Evolutionary conservation across 2,329 filamentous ascomycete species (phyloP), one percentile per base, ranked within the genome.

Genomic region (Sporothrix protearum): DNA sequence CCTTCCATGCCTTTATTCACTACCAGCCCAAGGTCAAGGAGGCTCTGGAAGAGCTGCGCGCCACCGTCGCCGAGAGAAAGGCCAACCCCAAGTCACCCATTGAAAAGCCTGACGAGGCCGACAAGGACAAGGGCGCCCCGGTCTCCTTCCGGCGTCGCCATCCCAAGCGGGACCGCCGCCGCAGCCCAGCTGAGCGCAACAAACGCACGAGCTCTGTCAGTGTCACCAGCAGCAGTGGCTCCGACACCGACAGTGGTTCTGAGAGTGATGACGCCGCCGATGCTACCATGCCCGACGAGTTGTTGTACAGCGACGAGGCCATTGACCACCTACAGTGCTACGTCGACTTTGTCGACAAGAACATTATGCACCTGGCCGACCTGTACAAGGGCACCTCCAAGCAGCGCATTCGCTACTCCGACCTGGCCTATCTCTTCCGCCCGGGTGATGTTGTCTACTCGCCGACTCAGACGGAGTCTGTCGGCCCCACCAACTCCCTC

Each of bases 381-480:
- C 71, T 74, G 16, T 80, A 76, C 66, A 70, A 72, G 36, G 70
- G 36, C 66, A 72, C 69, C 30, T 3, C 39, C 2, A 66, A 64
- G 16, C 61, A 47, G 25, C 78, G 78, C 2, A 79, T 83, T 74
- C 78, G 77, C 66, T 84, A 80, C 39, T 78, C 81, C 19, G 82
- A 84, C 73, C 73, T 84, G n/a, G 83, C 81, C 80, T 79, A 76
- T 0, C 77, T 83, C 0, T 84, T 82, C 76, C 78, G 79, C 0
- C 73, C 76, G 0, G 82, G 82, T 1, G 82, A 83, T 5, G 75
- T 82, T 5, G 57, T 83, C 71, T 81, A 81, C 74, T 80, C 81
- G 78, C 81, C 82, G 0, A 75, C 78, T 1, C 47, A 59, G 39
- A 22, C 66, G 3, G 71, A 71, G 47, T 25, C 45, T 16, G 14